Percentiles rank a stretch among this genome's conserved stretches.
Conservation (phyloP, 179 eudicot genomes). For the Silene vulgaris region DNA sequence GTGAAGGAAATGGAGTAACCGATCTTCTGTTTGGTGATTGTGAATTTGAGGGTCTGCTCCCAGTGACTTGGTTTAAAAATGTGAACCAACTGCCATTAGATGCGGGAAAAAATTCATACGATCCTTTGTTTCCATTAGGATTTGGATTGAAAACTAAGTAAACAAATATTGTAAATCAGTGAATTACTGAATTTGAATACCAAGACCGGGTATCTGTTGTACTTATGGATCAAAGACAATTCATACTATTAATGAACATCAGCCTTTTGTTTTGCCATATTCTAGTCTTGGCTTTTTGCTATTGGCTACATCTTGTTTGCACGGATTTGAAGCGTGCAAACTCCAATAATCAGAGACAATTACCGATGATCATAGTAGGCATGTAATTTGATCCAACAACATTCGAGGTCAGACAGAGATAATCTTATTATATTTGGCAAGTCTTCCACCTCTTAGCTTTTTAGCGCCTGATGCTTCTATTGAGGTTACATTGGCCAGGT, state of each 20-base stretch:
- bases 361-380: background rate
- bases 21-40: slow-evolving; percentile 72
- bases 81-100: slow-evolving; percentile 62
- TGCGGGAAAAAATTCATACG: slow-evolving; percentile 37
- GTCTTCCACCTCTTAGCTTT: slow-evolving; percentile 15
- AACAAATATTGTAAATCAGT: slow-evolving; percentile 22
- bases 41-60: slow-evolving; percentile 59
- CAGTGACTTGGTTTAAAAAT: slow-evolving; percentile 64
- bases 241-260: slow-evolving; percentile 12
- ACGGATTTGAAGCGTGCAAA: slow-evolving; percentile 2
- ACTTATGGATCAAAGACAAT: slow-evolving; percentile 6
- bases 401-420: slow-evolving; percentile 3
- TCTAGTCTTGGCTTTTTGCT: background rate
- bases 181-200: slow-evolving; percentile 18
- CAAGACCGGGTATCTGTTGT: slow-evolving; percentile 12
- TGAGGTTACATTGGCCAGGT: background rate
- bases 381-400: slow-evolving; percentile 4
- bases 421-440: slow-evolving; percentile 21
- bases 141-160: slow-evolving; percentile 53
- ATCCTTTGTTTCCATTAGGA: slow-evolving; percentile 65
- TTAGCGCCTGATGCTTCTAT: background rate
- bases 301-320: background rate
- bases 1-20: slow-evolving; percentile 64
- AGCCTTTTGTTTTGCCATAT: slow-evolving; percentile 4
- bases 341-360: background rate